phyloP scores from a whole-genome alignment of 2,329 filamentous ascomycete genomes.

The Fusarium continuum region DNA sequence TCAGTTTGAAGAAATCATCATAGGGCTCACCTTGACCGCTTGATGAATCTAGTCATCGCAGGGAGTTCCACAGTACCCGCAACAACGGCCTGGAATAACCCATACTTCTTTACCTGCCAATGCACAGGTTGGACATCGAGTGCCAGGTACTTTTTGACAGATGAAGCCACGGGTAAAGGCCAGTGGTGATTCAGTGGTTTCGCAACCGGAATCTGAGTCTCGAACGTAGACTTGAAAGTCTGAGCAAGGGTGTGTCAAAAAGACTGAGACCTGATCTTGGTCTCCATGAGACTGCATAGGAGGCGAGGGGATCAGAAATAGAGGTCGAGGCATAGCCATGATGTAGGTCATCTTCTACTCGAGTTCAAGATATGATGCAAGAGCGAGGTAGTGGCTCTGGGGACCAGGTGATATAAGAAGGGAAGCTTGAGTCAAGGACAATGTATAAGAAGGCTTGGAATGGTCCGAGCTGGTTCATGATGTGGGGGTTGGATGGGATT shows the following conservation, averaged over 20 bases:
- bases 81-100: constrained; percentile 63
- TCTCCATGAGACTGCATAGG: neutral
- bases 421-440: constrained; percentile 12
- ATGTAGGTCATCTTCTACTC: neutral
- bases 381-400: neutral
- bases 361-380: neutral
- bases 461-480: constrained; percentile 10
- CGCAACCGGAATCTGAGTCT: neutral
- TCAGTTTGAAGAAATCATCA: neutral
- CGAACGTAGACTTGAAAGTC: neutral
- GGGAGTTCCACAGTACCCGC: constrained; percentile 61
- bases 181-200: neutral
- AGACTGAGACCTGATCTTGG: neutral
- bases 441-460: constrained; percentile 26
- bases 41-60: constrained; percentile 39
- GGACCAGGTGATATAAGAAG: neutral
- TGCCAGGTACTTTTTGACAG: constrained; percentile 55
- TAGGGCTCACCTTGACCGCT: constrained; percentile 8
- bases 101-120: constrained; percentile 61
- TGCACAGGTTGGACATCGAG: constrained; percentile 62
- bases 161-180: neutral
- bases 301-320: neutral
- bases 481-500: constrained; percentile 47
- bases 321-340: constrained; percentile 23
- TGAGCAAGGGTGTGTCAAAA: neutral